phyloP scores from a whole-genome alignment of 176 grass and related monocot genomes.

The Aegilops speltoides region DNA sequence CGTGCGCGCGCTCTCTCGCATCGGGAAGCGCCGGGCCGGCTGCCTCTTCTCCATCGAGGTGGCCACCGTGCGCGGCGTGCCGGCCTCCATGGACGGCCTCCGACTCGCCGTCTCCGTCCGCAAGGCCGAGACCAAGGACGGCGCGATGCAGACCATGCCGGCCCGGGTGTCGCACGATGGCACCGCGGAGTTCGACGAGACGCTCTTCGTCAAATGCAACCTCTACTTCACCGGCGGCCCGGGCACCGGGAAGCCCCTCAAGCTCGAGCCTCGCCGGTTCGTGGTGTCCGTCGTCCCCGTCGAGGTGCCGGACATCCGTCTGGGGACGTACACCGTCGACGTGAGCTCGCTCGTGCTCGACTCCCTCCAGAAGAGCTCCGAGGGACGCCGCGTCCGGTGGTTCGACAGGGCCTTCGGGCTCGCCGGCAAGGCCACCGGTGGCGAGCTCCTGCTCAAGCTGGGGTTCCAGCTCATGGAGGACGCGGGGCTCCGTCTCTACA shows the following conservation, averaged over 20 bases:
- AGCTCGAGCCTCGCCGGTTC: constrained; percentile 65
- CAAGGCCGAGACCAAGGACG: constrained; percentile 67
- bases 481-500: constrained; percentile 50
- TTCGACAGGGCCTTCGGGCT: constrained; percentile 57
- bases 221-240: constrained; percentile 67
- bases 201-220: constrained; percentile 68
- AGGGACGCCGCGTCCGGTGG: constrained; percentile 55
- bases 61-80: constrained; percentile 39
- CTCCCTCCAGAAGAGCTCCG: constrained; percentile 58
- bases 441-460: constrained; percentile 61
- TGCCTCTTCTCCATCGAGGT: constrained; percentile 84
- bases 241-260: constrained; percentile 64
- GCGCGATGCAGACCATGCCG: constrained; percentile 72
- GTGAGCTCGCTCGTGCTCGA: constrained; percentile 71
- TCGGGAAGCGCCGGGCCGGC: constrained; percentile 61
- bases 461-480: constrained; percentile 91
- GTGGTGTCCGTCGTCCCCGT: constrained; percentile 49
- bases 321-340: constrained; percentile 61
- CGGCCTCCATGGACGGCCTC: constrained; percentile 50
- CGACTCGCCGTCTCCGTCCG: constrained; percentile 66
- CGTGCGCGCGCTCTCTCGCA: constrained; percentile 63
- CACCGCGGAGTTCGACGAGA: constrained; percentile 73
- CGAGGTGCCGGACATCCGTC: constrained; percentile 42
- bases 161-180: constrained; percentile 39
- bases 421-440: constrained; percentile 65